phyloP scores from a whole-genome alignment of 2,329 filamentous ascomycete species.

The Aspergillus fumigatiaffinis region DNA sequence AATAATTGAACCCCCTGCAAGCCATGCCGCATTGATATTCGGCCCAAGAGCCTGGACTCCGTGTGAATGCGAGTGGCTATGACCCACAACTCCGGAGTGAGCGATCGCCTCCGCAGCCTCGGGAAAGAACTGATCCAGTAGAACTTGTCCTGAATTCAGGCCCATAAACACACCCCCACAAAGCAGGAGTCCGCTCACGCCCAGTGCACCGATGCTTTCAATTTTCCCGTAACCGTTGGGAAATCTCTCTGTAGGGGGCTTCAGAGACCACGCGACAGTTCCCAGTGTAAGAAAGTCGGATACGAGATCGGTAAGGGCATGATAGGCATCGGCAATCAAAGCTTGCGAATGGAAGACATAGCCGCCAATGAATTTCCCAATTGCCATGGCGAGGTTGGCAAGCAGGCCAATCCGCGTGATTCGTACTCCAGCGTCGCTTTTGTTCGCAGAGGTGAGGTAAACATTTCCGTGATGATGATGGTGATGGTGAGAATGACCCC shows the following conservation, averaged over 20 bases:
- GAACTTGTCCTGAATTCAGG: constrained; percentile 65
- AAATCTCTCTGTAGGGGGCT: constrained; percentile 76
- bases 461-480: constrained; percentile 79
- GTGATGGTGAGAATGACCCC: constrained; percentile 61
- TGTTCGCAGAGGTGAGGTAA: constrained; percentile 76
- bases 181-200: constrained; percentile 86
- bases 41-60: constrained; percentile 57
- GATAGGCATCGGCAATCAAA: constrained; percentile 89
- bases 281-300: constrained; percentile 92
- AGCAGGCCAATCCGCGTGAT: constrained; percentile 86
- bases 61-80: constrained; percentile 59
- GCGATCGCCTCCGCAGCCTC: constrained; percentile 54
- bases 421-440: constrained; percentile 86
- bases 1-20: constrained; percentile 82
- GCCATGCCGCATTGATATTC: constrained; percentile 90
- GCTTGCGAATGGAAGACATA: constrained; percentile 94
- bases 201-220: constrained; percentile 90
- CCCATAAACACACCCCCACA: constrained; percentile 91
- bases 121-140: constrained; percentile 70
- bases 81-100: constrained; percentile 41
- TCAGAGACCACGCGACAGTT: constrained; percentile 90
- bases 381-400: constrained; percentile 89
- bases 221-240: constrained; percentile 94
- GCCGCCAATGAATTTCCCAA: constrained; percentile 87
- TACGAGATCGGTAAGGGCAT: constrained; percentile 90